phyloP scores from a whole-genome alignment of 2,329 filamentous ascomycete species.

The Venturia pyrina region DNA sequence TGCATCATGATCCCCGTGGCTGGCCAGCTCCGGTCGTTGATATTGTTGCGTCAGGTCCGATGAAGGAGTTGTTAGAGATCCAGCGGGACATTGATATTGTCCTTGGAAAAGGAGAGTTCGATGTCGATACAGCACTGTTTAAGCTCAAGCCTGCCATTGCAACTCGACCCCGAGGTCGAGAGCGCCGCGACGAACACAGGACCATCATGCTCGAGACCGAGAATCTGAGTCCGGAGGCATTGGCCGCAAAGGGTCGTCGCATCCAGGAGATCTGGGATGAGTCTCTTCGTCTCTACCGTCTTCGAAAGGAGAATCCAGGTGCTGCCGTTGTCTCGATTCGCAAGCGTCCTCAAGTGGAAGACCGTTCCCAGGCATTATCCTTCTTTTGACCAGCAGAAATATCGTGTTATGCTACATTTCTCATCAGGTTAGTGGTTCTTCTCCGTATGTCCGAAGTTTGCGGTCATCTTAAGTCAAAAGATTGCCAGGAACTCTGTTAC shows the following conservation, averaged over 20 bases:
- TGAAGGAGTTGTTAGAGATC: not conserved
- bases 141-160: not conserved
- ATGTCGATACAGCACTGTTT: not conserved
- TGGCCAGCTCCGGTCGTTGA: not conserved
- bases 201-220: not conserved
- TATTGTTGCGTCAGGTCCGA: not conserved
- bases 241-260: not conserved
- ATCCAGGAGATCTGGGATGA: constrained; percentile 4
- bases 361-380: not conserved
- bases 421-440: not conserved
- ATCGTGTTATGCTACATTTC: not conserved
- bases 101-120: not conserved
- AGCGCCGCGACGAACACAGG: not conserved
- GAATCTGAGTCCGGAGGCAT: not conserved
- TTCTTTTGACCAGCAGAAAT: not conserved
- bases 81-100: not conserved
- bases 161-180: not conserved
- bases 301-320: not conserved
- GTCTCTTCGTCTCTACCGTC: not conserved
- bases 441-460: not conserved
- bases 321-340: not conserved
- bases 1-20: not conserved
- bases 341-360: not conserved
- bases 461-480: not conserved
- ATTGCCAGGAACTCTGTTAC: too few relatives aligned